phyloP scores from a whole-genome alignment of 495 filamentous ascomycete species.

The Podospora fimiseda region DNA sequence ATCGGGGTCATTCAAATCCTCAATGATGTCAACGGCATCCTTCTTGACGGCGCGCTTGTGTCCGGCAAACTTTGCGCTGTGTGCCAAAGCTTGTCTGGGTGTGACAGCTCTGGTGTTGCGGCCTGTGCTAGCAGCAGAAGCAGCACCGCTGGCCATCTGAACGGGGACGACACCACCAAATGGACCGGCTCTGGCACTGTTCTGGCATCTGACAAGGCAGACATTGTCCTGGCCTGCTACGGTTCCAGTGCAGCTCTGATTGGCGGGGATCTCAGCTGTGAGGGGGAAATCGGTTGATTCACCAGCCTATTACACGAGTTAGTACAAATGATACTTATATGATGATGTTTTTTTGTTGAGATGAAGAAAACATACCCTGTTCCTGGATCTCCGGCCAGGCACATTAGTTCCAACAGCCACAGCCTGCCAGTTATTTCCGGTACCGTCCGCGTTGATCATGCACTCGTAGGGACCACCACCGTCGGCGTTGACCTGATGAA shows the following conservation, averaged over 20 bases:
- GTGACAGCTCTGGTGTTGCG: neutral
- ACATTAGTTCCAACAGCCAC: constrained; percentile 34
- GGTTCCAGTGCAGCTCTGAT: constrained; percentile 45
- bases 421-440: constrained; percentile 36
- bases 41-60: neutral
- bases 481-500: constrained; percentile 47
- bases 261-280: constrained; percentile 39
- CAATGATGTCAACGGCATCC: constrained; percentile 1
- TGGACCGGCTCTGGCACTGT: constrained; percentile 42
- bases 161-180: constrained; percentile 51
- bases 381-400: constrained; percentile 31
- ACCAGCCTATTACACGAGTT: constrained; percentile 16
- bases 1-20: constrained; percentile 5
- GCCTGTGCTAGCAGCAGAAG: neutral
- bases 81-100: constrained; percentile 1
- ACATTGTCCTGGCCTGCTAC: constrained; percentile 46
- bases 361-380: constrained; percentile 17
- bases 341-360: neutral
- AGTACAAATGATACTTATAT: neutral
- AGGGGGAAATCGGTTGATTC: constrained; percentile 39
- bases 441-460: constrained; percentile 45
- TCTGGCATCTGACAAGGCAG: constrained; percentile 49
- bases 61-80: neutral
- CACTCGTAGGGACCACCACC: constrained; percentile 42
- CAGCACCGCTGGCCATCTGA: constrained; percentile 34